Evolutionary conservation across 2,329 filamentous ascomycete genomes (phyloP).

Genomic region (Diaporthe vexans): DNA sequence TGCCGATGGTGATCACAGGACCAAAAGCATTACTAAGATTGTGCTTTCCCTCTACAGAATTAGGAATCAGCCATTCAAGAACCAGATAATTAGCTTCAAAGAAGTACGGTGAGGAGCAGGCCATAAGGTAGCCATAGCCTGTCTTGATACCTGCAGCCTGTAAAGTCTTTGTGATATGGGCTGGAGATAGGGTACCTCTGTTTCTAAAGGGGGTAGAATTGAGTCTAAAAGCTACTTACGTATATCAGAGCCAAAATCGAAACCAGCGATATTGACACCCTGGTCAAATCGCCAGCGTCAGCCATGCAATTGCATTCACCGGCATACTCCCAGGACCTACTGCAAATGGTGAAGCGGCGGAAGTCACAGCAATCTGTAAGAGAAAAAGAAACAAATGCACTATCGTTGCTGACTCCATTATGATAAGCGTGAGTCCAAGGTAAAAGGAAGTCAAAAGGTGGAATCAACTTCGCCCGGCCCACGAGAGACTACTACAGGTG

Average conservation of each 20-base stretch:
- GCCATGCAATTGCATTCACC: background rate
- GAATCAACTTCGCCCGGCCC: background rate
- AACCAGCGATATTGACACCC: conserved; percentile 61
- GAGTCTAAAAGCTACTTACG: too few relatives aligned
- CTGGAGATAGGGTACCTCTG: too few relatives aligned
- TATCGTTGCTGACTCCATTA: background rate
- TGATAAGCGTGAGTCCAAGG: background rate
- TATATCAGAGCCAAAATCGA: conserved; percentile 62
- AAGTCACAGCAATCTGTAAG: background rate
- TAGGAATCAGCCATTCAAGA: too few relatives aligned
- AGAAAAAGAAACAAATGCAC: conserved; percentile 22
- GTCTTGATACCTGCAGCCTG: too few relatives aligned
- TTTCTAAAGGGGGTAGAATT: too few relatives aligned
- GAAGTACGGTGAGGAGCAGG: too few relatives aligned
- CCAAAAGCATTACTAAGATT: conserved; percentile 49
- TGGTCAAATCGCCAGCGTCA: background rate
- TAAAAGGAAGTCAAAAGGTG: background rate
- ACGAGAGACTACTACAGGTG: too few relatives aligned
- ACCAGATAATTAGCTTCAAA: too few relatives aligned
- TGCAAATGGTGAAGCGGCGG: conserved; percentile 32
- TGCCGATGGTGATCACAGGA: conserved; percentile 49
- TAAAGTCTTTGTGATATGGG: too few relatives aligned
- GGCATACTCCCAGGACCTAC: background rate
- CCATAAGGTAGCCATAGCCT: too few relatives aligned
- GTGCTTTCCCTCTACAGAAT: conserved; percentile 52